A percentile compares a stretch with the other conserved stretches of the same genome.
These are phyloP conservation scores for Mortierella hygrophila DNA, from an alignment of 192 early-diverging fungal genomes.

Conservation along the genomic window DNA sequence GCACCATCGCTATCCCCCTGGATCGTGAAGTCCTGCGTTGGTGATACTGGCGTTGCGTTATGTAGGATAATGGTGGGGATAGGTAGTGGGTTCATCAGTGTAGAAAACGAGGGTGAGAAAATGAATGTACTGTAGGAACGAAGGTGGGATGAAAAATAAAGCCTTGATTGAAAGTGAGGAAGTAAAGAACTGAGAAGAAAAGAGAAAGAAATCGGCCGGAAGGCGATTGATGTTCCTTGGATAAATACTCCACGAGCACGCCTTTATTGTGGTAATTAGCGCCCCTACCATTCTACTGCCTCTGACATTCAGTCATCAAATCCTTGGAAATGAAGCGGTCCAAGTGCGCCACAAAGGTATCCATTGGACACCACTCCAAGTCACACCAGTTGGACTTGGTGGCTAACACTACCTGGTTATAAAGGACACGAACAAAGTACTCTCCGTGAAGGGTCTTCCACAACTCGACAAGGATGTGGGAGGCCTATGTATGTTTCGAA, in stretches of 20 bases:
- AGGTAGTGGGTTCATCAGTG: not conserved
- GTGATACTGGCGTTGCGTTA: not conserved
- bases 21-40: not conserved
- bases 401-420: conserved; percentile 23
- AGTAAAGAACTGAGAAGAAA: no score
- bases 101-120: not conserved
- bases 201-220: no score
- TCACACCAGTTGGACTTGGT: conserved; percentile 41
- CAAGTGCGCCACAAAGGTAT: conserved; percentile 30
- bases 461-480: conserved; percentile 34
- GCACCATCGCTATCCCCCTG: not conserved
- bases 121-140: not conserved
- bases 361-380: conserved; percentile 42
- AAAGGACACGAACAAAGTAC: conserved; percentile 43
- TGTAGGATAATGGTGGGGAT: not conserved
- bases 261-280: no score
- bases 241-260: no score
- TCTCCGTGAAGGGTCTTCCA: conserved; percentile 25
- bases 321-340: conserved; percentile 31
- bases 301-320: conserved; percentile 10
- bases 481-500: conserved; percentile 18
- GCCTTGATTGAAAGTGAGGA: not conserved
- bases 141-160: not conserved
- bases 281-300: not conserved
- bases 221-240: no score